Evolutionary conservation across 306 rosid species (phyloP), one percentile per base, ranked within the genome.

Genomic region (Cicer arietinum): DNA sequence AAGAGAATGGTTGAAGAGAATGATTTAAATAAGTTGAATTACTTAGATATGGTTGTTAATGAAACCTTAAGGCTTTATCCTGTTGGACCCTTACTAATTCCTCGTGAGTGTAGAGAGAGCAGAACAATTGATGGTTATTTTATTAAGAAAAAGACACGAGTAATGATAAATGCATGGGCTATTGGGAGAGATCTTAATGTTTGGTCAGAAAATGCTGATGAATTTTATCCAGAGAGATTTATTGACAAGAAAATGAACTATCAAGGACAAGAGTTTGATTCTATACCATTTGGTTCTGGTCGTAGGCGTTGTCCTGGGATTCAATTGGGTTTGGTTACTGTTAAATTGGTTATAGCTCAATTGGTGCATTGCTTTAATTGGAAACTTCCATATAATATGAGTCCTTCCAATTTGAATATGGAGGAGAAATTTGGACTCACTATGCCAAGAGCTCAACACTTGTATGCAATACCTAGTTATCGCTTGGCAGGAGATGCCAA

Each of bases 21-120:
- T 0, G 84, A 86, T 75, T 62, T 88, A 10, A 10, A 11, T 0
- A 77, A 82, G 16, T 10, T 10, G 11, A 10, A 13, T 22, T 57
- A 57, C 5, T 57, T 57, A 22, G 40, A 22, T 57, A 57, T n/a
- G 62, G 83, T 88, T 1, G 30, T 85, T 1, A 80, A 83, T 17
- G 89, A 85, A 65, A 77, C 69, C 0, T 43, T 77, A 0, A 81
- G 89, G 39, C 51, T 84, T 7, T 71, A 84, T 63, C 84, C 85
- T 0, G 54, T 45, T 9, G 79, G 0, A 8, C 64, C 77, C 8
- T 58, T 86, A 1, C 0, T 72, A 6, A 0, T 75, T 6, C 82
- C 81, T 3, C 82, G 60, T 17, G 83, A 60, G 13, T 37, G 79
- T 56, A 56, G 62, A 20, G 62, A 56, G 62, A 20, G 1, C 3